These are phyloP conservation scores for Aspergillus taichungensis DNA, from an alignment of 495 filamentous ascomycete species.

Conservation along the genomic window DNA sequence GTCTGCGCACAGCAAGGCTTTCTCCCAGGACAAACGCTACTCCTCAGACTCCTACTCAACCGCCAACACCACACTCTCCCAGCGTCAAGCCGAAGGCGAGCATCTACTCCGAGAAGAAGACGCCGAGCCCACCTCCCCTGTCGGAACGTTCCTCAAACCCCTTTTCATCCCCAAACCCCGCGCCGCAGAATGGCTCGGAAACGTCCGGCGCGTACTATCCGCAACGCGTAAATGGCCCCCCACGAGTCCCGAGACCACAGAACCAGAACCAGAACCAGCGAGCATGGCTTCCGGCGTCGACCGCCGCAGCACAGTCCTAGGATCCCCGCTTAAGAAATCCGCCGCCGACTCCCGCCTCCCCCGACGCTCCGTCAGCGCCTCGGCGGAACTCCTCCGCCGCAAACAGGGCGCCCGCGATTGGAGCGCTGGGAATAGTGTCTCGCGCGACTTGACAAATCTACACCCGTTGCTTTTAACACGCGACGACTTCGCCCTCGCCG, in stretches of 20 bases:
- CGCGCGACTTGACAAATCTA: slow-evolving; percentile 10
- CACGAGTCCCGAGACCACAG: slow-evolving; percentile 2
- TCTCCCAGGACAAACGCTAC: slow-evolving; percentile 27
- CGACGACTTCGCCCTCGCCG: slow-evolving; percentile 26
- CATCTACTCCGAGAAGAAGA: slow-evolving; percentile 38
- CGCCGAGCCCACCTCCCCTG: slow-evolving; percentile 4
- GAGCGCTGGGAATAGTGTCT: slow-evolving; percentile 34
- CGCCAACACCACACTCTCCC: slow-evolving; percentile 51
- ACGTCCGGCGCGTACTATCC: slow-evolving; percentile 45
- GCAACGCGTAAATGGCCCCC: slow-evolving; percentile 26
- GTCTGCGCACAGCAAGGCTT: slow-evolving; percentile 14
- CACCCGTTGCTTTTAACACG: slow-evolving; percentile 12
- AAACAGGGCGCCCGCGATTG: slow-evolving; percentile 52
- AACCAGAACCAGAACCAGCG: slow-evolving; percentile 9
- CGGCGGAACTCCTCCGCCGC: slow-evolving; percentile 48
- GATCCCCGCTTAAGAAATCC: background rate
- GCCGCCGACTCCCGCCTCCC: slow-evolving; percentile 21
- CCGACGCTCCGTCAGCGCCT: slow-evolving; percentile 49
- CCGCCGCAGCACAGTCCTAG: slow-evolving; percentile 23
- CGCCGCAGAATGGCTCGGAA: slow-evolving; percentile 45
- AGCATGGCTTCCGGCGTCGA: slow-evolving; percentile 28
- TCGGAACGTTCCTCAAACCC: slow-evolving; percentile 23
- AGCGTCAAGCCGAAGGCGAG: slow-evolving; percentile 59
- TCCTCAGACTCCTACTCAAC: slow-evolving; percentile 59
- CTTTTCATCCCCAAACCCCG: slow-evolving; percentile 25